phyloP scores from a whole-genome alignment of 306 rosid genomes.

The Begonia fuchsioides region DNA sequence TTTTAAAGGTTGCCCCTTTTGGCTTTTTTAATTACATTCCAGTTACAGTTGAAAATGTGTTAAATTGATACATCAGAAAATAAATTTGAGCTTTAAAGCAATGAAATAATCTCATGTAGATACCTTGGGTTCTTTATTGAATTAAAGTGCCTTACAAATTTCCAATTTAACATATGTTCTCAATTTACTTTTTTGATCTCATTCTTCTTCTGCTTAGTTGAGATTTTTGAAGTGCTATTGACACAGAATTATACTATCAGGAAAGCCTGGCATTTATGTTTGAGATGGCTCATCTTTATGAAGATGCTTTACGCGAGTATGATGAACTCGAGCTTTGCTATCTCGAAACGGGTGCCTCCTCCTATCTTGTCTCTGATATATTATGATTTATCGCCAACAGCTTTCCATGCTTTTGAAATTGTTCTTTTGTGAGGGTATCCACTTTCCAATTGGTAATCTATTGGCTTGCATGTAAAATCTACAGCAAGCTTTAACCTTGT shows the following conservation, averaged over 20 bases:
- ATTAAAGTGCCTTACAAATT: not conserved
- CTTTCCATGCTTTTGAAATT: not conserved
- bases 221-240: slow-evolving; percentile 16
- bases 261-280: slow-evolving; percentile 98
- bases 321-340: slow-evolving; percentile 94
- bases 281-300: slow-evolving; percentile 94
- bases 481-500: too few species aligned
- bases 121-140: not conserved
- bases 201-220: slow-evolving; percentile 6
- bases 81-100: not conserved
- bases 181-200: not conserved
- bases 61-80: too few species aligned
- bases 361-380: not conserved
- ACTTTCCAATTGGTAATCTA: not conserved
- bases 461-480: too few species aligned
- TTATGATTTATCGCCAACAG: not conserved
- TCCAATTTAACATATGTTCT: not conserved
- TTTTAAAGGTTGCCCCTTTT: slow-evolving; percentile 66
- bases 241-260: slow-evolving; percentile 30
- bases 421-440: not conserved
- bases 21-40: too few species aligned
- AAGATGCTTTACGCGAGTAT: slow-evolving; percentile 91
- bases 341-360: slow-evolving; percentile 72
- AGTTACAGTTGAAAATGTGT: too few species aligned
- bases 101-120: not conserved